These are phyloP conservation scores for Blastobotrys capitulatus DNA, from an alignment of 1,139 yeast species.

Conservation along the genomic window DNA sequence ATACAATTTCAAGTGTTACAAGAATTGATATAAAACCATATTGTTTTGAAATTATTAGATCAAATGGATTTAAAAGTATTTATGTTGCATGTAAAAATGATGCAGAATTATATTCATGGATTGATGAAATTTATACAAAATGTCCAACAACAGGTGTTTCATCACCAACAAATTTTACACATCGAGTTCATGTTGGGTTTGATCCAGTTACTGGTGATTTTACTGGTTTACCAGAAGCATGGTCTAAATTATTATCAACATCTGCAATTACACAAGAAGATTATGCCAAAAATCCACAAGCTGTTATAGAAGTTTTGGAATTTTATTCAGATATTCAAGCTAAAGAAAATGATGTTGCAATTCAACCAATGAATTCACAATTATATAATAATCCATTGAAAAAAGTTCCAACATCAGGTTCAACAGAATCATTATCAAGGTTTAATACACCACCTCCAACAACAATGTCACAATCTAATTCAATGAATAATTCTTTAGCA, in stretches of 20 bases:
- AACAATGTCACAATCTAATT: neutral
- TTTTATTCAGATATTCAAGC: conserved; percentile 45
- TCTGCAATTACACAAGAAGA: conserved; percentile 44
- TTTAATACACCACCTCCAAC: neutral
- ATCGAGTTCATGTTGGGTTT: conserved; percentile 43
- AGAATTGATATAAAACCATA: conserved; percentile 62
- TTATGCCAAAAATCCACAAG: conserved; percentile 42
- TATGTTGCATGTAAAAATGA: conserved; percentile 73
- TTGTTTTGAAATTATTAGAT: conserved; percentile 75
- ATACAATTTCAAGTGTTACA: conserved; percentile 51
- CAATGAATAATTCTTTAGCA: conserved; percentile 13
- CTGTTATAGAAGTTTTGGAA: conserved; percentile 80
- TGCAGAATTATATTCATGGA: conserved; percentile 82
- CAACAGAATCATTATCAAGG: conserved; percentile 2
- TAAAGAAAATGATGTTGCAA: conserved; percentile 3
- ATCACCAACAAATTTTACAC: conserved; percentile 42
- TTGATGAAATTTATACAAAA: conserved; percentile 81
- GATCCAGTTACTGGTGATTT: conserved; percentile 42
- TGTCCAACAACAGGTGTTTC: conserved; percentile 76
- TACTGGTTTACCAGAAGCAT: conserved; percentile 42
- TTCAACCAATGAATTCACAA: conserved; percentile 2
- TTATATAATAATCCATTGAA: neutral
- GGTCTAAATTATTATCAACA: conserved; percentile 39
- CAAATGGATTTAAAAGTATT: conserved; percentile 50
- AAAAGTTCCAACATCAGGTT: conserved; percentile 8